A percentile compares a stretch with the other conserved stretches of the same genome.
phyloP scores from a whole-genome alignment of 495 filamentous ascomycete species.

The Penicillium paradoxum region DNA sequence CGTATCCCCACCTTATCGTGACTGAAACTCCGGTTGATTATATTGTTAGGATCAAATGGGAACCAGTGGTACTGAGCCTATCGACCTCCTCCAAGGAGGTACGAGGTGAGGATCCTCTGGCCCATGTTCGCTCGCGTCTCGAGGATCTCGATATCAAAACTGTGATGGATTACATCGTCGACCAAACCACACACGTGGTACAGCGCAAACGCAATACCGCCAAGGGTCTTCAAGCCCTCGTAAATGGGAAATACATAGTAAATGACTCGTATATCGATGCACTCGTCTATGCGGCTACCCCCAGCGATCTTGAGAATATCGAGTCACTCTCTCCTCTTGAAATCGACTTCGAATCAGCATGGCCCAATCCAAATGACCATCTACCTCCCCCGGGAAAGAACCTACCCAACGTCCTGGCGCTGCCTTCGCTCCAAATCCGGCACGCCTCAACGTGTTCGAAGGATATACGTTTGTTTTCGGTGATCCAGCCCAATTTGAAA shows the following conservation, averaged over 20 bases:
- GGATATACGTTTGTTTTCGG: conserved; percentile 89
- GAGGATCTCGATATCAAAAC: conserved; percentile 87
- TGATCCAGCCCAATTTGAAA: conserved; percentile 71
- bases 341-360: conserved; percentile 71
- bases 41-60: conserved; percentile 67
- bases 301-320: conserved; percentile 47
- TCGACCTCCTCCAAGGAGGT: conserved; percentile 73
- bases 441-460: conserved; percentile 68
- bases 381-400: conserved; percentile 75
- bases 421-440: conserved; percentile 63
- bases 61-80: conserved; percentile 74
- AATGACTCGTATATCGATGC: conserved; percentile 69
- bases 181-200: conserved; percentile 79
- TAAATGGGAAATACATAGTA: conserved; percentile 78
- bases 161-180: conserved; percentile 61
- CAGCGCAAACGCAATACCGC: conserved; percentile 85
- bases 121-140: conserved; percentile 55
- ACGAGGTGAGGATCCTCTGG: conserved; percentile 62
- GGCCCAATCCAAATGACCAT: conserved; percentile 69
- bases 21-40: not conserved
- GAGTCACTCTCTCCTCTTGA: conserved; percentile 65
- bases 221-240: conserved; percentile 79
- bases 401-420: conserved; percentile 55
- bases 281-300: conserved; percentile 60
- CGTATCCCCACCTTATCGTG: not conserved